These are phyloP conservation scores for Trichoderma oligosporum DNA, from an alignment of 2,329 filamentous ascomycete species.

Conservation along the genomic window DNA sequence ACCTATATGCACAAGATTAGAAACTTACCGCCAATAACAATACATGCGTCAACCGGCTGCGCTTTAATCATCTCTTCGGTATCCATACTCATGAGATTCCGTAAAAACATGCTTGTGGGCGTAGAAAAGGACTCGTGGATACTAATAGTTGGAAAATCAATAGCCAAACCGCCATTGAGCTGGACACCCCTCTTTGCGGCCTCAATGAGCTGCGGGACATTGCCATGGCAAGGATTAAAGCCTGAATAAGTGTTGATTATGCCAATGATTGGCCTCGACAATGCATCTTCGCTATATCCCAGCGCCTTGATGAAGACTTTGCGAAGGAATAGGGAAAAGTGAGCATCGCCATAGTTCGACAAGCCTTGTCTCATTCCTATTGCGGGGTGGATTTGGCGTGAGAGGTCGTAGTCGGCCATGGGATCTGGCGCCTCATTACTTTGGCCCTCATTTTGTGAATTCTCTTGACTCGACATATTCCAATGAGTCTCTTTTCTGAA, in stretches of 20 bases:
- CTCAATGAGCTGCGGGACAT: conserved; percentile 67
- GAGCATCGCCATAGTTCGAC: conserved; percentile 66
- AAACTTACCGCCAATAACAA: conserved; percentile 60
- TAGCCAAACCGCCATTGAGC: conserved; percentile 61
- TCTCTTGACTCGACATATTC: neutral
- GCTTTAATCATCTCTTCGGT: conserved; percentile 74
- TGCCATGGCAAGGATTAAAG: conserved; percentile 73
- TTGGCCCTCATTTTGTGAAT: neutral
- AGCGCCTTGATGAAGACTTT: conserved; percentile 76
- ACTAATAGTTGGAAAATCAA: conserved; percentile 72
- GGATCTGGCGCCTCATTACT: neutral
- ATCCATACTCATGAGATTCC: conserved; percentile 76
- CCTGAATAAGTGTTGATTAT: conserved; percentile 70
- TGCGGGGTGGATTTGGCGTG: conserved; percentile 46
- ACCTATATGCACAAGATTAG: fast-evolving
- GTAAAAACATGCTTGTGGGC: conserved; percentile 70
- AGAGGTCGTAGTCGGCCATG: conserved; percentile 57
- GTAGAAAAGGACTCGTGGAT: conserved; percentile 65
- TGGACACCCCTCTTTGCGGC: conserved; percentile 66
- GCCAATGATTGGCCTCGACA: conserved; percentile 67
- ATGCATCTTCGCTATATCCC: conserved; percentile 68
- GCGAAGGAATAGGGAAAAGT: conserved; percentile 70
- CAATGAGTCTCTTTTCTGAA: fast-evolving
- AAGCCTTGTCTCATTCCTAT: conserved; percentile 61
- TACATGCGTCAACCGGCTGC: conserved; percentile 65